Percentiles rank a stretch among this genome's conserved stretches.
Conservation (phyloP, 345 rosid species). For the Populus ilicifolia region DNA sequence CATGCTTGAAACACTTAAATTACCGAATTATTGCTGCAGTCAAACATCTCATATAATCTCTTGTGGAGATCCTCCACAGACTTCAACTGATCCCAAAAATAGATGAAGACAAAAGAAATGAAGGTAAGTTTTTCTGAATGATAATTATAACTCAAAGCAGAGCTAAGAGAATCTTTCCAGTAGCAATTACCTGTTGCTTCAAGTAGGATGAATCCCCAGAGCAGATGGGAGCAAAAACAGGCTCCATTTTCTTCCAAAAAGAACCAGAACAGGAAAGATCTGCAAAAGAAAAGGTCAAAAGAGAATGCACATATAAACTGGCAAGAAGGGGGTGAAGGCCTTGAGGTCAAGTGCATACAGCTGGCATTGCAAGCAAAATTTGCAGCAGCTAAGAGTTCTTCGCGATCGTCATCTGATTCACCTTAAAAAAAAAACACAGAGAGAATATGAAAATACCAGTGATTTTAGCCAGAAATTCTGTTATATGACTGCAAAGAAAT, state of each 20-base stretch:
- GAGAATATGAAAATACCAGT: not conserved
- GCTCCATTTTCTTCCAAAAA: constrained; percentile 54
- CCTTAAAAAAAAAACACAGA: constrained; percentile 27
- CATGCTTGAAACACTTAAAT: not conserved
- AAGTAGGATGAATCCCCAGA: constrained; percentile 34
- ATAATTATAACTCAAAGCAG: not conserved
- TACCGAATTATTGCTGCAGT: constrained; percentile 12
- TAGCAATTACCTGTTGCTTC: constrained; percentile 43
- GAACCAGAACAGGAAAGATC: constrained; percentile 43
- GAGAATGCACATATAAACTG: not conserved
- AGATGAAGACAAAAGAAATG: constrained; percentile 1
- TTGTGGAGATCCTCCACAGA: constrained; percentile 23
- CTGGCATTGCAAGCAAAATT: constrained; percentile 42
- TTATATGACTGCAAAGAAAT: not conserved
- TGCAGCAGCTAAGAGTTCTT: constrained; percentile 52
- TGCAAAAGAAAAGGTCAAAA: constrained; percentile 19
- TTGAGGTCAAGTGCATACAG: constrained; percentile 29
- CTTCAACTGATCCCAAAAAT: constrained; percentile 23
- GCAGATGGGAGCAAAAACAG: constrained; percentile 33
- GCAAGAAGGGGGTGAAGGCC: not conserved
- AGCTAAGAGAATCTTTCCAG: constrained; percentile 4
- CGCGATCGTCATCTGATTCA: constrained; percentile 50
- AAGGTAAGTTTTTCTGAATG: not conserved
- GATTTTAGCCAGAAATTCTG: not conserved
- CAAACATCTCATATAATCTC: constrained; percentile 18